Base-by-base conservation (phyloP, 352 stramenopile genomes). In the Blastocystis sp. region DNA sequence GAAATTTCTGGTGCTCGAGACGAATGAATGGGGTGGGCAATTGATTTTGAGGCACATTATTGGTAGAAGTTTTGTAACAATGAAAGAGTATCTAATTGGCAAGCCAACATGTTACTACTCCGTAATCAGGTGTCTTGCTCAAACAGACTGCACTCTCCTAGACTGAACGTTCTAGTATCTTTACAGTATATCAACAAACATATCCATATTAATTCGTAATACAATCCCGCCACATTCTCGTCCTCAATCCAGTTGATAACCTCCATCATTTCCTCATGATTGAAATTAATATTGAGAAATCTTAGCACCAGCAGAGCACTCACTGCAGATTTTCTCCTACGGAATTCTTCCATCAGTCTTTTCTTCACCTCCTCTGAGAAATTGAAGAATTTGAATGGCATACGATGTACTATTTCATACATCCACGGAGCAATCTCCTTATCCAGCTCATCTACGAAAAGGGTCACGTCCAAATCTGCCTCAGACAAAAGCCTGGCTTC, bases 341-440 rank as follows among this genome's bases (percentile, higher is more conserved):
- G 43, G 66, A 77, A 77, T 8, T 56, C 7, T 23, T 77, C 39
- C 15, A 56, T 26, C 3, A 77, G 15, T 13, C 20, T 53, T 9
- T 23, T 4, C 3, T 23, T 23, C 9, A 55, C 39, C 39, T 53
- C 50, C 7, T 56, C 20, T 15, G n/a, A 54, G 66, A 55, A 56
- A 13, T 9, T 61, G 23, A 54, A 55, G 13, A 84, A 20, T 3
- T 59, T n/a, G 0, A 34, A 34, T 34, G 29, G 29, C 29, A 34
- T 34, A 34, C 0, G 29, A 1, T 34, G 29, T 59, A 59, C 50
- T 13, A n/a, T n/a, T 13, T 8, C 2, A 39, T 68, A 63, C 73
- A 68, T 84, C 73, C 73, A 84, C 13, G 53, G 73, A n/a, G 64
- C 15, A 8, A 84, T 64, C n/a, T 20, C n/a, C 53, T 64, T 64